Conservation (phyloP, 495 filamentous ascomycete genomes). For the Penicillium angulare region DNA sequence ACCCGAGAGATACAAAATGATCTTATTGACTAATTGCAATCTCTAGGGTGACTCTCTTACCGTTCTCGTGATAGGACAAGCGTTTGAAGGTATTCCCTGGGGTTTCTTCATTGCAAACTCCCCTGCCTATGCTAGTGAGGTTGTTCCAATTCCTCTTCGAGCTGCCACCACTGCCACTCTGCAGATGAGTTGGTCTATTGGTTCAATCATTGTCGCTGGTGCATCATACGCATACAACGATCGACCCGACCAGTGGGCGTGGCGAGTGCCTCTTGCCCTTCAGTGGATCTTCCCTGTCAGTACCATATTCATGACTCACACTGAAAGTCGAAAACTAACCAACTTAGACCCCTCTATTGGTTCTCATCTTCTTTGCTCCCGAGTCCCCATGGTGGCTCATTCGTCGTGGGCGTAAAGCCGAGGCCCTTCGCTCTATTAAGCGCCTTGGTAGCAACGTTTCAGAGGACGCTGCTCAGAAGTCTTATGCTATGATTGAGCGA, state of each 20-base stretch:
- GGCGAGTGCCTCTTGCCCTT: conserved; percentile 63
- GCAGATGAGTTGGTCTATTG: conserved; percentile 78
- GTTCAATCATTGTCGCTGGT: conserved; percentile 64
- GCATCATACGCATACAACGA: conserved; percentile 59
- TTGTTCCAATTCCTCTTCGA: conserved; percentile 69
- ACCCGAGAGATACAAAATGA: conserved; percentile 55
- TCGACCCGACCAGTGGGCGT: conserved; percentile 57
- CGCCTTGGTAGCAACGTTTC: conserved; percentile 57
- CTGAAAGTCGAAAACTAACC: conserved; percentile 17
- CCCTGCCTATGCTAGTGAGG: conserved; percentile 76
- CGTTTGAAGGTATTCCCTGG: conserved; percentile 73
- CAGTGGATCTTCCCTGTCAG: conserved; percentile 76
- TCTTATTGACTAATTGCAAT: conserved; percentile 63
- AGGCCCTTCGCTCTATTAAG: conserved; percentile 62
- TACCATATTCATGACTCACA: neutral
- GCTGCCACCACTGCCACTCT: conserved; percentile 73
- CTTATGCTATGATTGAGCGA: conserved; percentile 76
- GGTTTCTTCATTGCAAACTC: conserved; percentile 76
- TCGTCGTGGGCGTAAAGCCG: conserved; percentile 60
- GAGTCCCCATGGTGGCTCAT: conserved; percentile 84
- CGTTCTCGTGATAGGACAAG: conserved; percentile 61
- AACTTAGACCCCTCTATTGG: conserved; percentile 64
- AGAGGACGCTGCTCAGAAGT: conserved; percentile 65
- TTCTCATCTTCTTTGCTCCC: conserved; percentile 67
- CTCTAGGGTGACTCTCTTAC: conserved; percentile 53